Evolutionary conservation across 306 rosid species (phyloP).

Genomic region (Vachellia collinsii): DNA sequence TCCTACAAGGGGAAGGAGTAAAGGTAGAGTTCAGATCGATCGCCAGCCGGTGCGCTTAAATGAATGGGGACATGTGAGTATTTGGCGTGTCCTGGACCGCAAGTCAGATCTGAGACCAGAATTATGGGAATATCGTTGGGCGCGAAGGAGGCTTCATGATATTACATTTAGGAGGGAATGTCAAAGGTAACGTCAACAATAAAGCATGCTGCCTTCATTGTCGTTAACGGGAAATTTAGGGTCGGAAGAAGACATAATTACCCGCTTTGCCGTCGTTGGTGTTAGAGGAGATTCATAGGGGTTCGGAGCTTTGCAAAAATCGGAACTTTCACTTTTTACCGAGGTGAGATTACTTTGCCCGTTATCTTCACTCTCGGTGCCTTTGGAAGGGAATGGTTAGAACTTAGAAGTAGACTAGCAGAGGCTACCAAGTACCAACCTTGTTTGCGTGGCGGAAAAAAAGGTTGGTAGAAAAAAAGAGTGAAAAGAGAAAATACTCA

Average conservation of each 20-base stretch:
- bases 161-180: conserved; percentile 2
- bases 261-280: conserved; percentile 38
- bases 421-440: no score
- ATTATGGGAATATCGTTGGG: conserved; percentile 30
- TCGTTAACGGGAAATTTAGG: conserved; percentile 37
- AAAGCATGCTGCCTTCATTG: conserved; percentile 43
- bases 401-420: no score
- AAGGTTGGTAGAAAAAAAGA: no score
- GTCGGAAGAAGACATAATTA: conserved; percentile 12
- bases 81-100: background rate
- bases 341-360: background rate
- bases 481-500: no score
- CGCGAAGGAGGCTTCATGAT: conserved; percentile 38
- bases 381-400: background rate
- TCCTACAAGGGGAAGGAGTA: conserved; percentile 10
- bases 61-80: background rate
- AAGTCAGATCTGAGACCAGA: conserved; percentile 48
- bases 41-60: conserved; percentile 22
- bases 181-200: conserved; percentile 42
- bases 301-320: background rate
- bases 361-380: no score
- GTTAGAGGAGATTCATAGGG: background rate
- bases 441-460: no score
- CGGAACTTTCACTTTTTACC: background rate
- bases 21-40: conserved; percentile 32